Base-by-base conservation (phyloP, 164 flowering plant species). In the Dillenia suffruticosa region DNA sequence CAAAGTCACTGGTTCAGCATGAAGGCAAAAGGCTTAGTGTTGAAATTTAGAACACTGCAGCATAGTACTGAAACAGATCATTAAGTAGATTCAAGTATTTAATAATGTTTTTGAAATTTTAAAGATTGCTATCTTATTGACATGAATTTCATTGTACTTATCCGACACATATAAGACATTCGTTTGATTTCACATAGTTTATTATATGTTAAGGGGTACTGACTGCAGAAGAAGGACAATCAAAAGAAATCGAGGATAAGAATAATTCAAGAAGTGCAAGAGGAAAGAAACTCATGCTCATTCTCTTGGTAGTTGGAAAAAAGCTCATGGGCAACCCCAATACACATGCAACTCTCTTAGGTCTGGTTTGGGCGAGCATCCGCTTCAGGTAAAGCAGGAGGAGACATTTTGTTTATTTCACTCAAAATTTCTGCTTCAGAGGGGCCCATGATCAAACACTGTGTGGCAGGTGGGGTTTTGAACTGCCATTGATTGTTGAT, bases 281-380 rank as follows among this genome's bases (percentile, higher is more conserved):
- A 57, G 78, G 44, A 70, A 61, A 44, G 51, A 79, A 69, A 56
- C 69, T 68, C 46, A 72, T 59, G 78, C 63, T 52, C 61, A 70
- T 82, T 68, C 69, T 88, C 51, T 53, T 68, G 57, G 78, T 73
- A 56, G 91, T 85, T 46, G 82, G 73, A 63, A 88, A 60, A 66
- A 89, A 91, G 80, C 89, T 89, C 46, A 64, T 83, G n/a, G 68
- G 17, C 46, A 91, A 91, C 66, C 97, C 97, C 24, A 91, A 91
- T 58, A 82, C 89, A 40, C 82, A 91, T 75, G 87, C 92, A 51
- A 80, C 87, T 58, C 14, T 84, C 44, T 13, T 68, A 11, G 96
- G 90, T 49, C 72, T 91, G 9, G 71, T 82, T 61, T 89, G 96
- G 96, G 87, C 94, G 51, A 43, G 75, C 68, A 77, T 91, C 64